Evolutionary conservation across 495 filamentous ascomycete genomes (phyloP), one percentile per base, ranked within the genome.

Genomic region (Antarctomyces pellizariae): DNA sequence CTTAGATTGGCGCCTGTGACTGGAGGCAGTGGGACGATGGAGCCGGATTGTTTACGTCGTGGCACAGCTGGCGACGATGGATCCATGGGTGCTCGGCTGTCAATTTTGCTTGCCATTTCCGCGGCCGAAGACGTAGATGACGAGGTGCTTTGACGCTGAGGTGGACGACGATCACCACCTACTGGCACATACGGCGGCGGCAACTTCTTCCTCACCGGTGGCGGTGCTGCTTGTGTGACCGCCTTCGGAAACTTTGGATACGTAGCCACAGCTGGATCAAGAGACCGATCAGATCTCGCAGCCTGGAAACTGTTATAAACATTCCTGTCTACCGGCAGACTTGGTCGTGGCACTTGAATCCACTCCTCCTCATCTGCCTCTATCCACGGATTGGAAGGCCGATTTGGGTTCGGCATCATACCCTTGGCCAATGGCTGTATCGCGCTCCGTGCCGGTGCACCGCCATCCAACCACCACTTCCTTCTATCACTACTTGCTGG

Each of bases 381-480:
- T 9, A 51, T 56, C 38, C 89, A 93, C 1, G 86, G 86, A 43
- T 97, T 97, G 5, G 72, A 62, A 4, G 66, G 71, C 14, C 79
- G 63, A 24, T 67, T 53, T 2, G 64, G 57, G 47, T 92, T 92
- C 7, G 71, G 58, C 10, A 71, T 47, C 20, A 60, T 52, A 5
- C 59, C 59, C 14, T 52, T 48, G 13, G 53, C 50, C 2, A 80
- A 74, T 12, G 76, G 68, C 18, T 56, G 56, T 15, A 89, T 38
- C 8, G 47, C 54, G 12, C 82, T 83, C 32, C 70, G 70, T 5
- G 75, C 79, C 27, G 75, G 70, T 31, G 71, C 64, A 17, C 73
- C 75, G 45, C 79, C 76, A 26, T 90, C 75, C 15, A 95, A 54
- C 86, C 86, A 97, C 86, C 86, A 97, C 50, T 78, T 90, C 32